Conservation (phyloP, 257 asterid genomes). For the Datura wrightii region DNA sequence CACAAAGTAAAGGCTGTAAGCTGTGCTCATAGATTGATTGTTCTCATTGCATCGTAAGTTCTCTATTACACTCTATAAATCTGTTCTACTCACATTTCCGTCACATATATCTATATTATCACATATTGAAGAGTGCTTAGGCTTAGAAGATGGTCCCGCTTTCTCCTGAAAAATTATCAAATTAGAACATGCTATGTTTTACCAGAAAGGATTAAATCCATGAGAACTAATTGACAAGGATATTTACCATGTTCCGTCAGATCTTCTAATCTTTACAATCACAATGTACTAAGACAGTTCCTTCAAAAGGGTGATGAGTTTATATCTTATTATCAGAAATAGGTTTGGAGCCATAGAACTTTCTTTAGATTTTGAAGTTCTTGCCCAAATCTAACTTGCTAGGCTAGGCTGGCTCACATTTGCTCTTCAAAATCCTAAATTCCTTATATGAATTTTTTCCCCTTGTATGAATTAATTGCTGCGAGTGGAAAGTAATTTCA, state of each 20-base stretch:
- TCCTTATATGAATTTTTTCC: not conserved
- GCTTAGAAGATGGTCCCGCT: not conserved
- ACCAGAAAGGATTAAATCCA: not conserved
- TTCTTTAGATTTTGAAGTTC: not conserved
- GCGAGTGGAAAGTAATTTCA: not conserved
- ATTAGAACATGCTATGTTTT: not conserved
- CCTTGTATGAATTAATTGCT: not conserved
- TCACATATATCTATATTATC: not conserved
- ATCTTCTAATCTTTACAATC: not conserved
- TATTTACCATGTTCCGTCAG: not conserved
- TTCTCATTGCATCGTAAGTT: slow-evolving; percentile 25
- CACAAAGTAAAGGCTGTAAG: slow-evolving; percentile 14
- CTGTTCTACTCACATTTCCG: not conserved
- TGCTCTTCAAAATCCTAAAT: not conserved
- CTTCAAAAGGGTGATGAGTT: not conserved
- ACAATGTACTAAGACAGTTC: not conserved
- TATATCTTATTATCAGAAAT: not conserved
- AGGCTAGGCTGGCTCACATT: not conserved
- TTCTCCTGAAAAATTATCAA: not conserved
- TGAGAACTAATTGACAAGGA: not conserved
- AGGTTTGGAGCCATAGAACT: slow-evolving; percentile 15
- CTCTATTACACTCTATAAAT: slow-evolving; percentile 16
- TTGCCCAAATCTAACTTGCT: not conserved
- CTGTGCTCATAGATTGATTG: not conserved
- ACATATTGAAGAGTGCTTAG: not conserved